Conservation (phyloP, 495 filamentous ascomycete genomes). For the Penicillium robsamsonii region DNA sequence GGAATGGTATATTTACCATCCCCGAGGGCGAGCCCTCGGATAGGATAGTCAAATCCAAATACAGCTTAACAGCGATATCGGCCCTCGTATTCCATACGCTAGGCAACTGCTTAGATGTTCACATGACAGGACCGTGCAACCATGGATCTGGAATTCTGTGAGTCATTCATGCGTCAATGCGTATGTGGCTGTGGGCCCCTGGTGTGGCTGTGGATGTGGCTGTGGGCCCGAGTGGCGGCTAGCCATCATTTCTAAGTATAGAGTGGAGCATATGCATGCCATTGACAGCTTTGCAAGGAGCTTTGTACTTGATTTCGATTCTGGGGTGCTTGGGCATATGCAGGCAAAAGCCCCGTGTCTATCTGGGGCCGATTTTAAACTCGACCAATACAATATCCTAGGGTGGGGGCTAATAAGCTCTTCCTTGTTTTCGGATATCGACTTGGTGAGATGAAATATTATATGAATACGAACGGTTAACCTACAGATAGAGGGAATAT, state of each 20-base stretch:
- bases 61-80: constrained; percentile 12
- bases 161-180: neutral
- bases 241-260: neutral
- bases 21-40: neutral
- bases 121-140: neutral
- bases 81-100: neutral
- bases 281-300: neutral
- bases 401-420: neutral
- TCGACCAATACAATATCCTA: neutral
- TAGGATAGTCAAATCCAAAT: constrained; percentile 9
- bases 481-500: neutral
- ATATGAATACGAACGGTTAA: neutral
- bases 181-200: neutral
- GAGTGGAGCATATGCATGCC: neutral
- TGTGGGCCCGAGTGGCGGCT: neutral
- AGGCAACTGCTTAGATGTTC: neutral
- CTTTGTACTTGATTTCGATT: neutral
- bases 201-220: constrained; percentile 4
- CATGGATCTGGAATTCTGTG: neutral
- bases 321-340: neutral
- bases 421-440: neutral
- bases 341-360: neutral
- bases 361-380: neutral
- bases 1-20: constrained; percentile 4
- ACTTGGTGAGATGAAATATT: neutral